phyloP scores from a whole-genome alignment of 2,329 filamentous ascomycete species.

The Dryadomyces sulphureus region DNA sequence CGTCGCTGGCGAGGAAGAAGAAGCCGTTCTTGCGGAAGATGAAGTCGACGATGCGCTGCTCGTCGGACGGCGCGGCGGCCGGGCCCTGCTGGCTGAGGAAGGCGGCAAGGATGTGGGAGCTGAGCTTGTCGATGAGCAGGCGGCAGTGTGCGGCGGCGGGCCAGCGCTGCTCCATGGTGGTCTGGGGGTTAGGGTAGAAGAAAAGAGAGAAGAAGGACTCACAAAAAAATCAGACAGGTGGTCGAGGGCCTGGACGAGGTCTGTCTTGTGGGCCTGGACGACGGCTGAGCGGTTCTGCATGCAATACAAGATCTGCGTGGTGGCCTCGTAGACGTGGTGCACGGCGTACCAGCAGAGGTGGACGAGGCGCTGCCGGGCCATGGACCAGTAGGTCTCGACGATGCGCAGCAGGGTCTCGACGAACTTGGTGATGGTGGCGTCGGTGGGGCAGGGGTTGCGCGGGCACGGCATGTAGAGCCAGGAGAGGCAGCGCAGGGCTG shows the following conservation, averaged over 20 bases:
- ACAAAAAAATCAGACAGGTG: not conserved
- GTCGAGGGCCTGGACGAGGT: not conserved
- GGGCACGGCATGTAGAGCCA: conserved; percentile 2
- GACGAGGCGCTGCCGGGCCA: not conserved
- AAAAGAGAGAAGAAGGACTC: no score
- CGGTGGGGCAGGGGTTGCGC: not conserved
- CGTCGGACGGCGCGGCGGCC: not conserved
- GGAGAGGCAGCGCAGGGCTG: not conserved
- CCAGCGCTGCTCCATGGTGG: not conserved
- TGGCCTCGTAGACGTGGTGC: not conserved
- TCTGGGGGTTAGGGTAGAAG: no score
- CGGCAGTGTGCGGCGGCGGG: not conserved
- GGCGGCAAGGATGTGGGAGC: not conserved
- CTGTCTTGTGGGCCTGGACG: not conserved
- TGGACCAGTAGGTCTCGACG: not conserved
- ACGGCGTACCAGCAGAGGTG: not conserved
- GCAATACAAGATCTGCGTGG: conserved; percentile 1
- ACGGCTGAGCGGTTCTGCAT: not conserved
- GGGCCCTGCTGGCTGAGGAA: not conserved
- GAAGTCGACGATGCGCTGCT: not conserved
- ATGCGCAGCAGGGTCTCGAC: not conserved
- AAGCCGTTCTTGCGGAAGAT: not conserved
- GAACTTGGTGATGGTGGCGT: not conserved
- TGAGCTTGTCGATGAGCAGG: not conserved
- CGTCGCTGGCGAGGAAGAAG: not conserved